Conservation (phyloP, 2,329 filamentous ascomycete species). For the Aureobasidium uvarum region DNA sequence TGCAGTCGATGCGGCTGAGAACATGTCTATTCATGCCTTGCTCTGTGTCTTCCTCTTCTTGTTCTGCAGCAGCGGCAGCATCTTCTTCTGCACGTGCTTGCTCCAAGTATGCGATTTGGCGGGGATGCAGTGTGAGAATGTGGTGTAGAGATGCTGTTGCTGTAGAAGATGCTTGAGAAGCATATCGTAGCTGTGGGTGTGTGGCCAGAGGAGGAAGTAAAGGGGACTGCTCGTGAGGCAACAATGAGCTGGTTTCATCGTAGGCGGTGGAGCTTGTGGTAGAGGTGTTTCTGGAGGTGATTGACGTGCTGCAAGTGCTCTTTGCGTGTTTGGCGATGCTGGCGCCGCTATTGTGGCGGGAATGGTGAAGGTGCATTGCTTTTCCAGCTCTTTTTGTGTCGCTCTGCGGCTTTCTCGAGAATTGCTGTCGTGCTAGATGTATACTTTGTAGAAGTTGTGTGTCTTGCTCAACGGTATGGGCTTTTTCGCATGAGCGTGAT, state of each 20-base stretch:
- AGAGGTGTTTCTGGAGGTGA: neutral
- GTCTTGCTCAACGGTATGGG: too few relatives aligned
- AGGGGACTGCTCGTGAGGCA: neutral
- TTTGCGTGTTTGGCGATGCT: neutral
- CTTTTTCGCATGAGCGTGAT: too few relatives aligned
- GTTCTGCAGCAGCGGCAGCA: neutral
- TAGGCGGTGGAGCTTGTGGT: neutral
- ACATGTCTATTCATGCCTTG: neutral
- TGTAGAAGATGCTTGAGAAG: neutral
- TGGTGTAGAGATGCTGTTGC: slow-evolving; percentile 3
- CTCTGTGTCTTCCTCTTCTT: neutral
- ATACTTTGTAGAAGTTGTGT: too few relatives aligned
- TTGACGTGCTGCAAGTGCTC: neutral
- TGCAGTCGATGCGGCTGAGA: slow-evolving; percentile 13
- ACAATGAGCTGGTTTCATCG: neutral
- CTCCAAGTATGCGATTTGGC: neutral
- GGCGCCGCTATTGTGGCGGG: neutral
- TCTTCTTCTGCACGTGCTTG: neutral
- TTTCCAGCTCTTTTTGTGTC: neutral
- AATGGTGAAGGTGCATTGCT: neutral
- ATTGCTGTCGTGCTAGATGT: neutral
- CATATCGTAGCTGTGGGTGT: neutral
- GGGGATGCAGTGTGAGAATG: neutral
- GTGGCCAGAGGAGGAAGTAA: neutral
- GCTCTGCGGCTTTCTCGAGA: neutral